Base-by-base conservation (phyloP, 2,329 filamentous ascomycete species). In the Arthrobotrys iridis region DNA sequence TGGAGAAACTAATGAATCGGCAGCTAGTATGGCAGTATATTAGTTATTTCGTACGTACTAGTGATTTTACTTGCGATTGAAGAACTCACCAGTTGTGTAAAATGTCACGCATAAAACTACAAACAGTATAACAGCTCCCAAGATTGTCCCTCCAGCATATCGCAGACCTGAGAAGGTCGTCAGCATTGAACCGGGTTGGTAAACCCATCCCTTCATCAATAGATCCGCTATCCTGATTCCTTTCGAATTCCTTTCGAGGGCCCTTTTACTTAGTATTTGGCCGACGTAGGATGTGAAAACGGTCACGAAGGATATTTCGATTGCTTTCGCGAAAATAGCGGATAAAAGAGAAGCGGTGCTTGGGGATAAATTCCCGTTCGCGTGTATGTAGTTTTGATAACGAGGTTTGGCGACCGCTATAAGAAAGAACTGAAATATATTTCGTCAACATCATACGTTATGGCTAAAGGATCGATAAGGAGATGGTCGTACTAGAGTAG, bases 281-380 rank as follows among this genome's bases (percentile, higher is more conserved):
- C 92, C 92, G 0, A 93, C 80, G 64, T 91, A 91, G 0, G 89
- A 87, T 0, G 93, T 89, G 74, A 92, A 91, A 0, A 92, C 88
- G 0, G 91, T 92, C 2, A 92, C 90, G 79, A 93, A 94, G 0
- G 89, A 88, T 77, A 93, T 80, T 81, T 94, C 92, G 52, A 93
- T 91, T 0, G 89, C 87, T 81, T 93, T 94, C 5, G 91, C 90
- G 35, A 92, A 83, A 1, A 92, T 82, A 0, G 90, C 87, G n/a
- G 88, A 88, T 0, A 93, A 79, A 0, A 91, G 82, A 0, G 88
- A 89, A 0, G 91, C 91, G 0, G 88, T 89, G 4, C 15, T 67
- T n/a, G 70, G 70, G 15, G 70, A 66, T 20, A 74, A 57, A 6
- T 57, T 50, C 5, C 70, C 70, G 10, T 55, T 74, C 1, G 62